Evolutionary conservation across 1,284 basidiomycete genomes (phyloP).

Genomic region (Thecaphora frezii): DNA sequence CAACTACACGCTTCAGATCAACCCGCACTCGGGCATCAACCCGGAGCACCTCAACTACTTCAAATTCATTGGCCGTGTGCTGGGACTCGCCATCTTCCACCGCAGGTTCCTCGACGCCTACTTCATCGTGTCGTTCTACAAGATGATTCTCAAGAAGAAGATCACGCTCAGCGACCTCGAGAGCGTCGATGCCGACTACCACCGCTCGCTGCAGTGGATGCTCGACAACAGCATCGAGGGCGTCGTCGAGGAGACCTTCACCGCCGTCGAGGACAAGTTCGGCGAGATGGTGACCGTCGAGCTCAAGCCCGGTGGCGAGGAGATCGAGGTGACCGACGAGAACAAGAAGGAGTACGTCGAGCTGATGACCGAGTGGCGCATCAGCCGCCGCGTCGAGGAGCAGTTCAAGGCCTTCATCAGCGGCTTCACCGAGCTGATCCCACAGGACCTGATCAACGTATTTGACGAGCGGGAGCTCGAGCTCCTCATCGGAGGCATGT

Average conservation of each 20-base stretch:
- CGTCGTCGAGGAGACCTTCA: slow-evolving; percentile 58
- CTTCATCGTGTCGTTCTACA: slow-evolving; percentile 98
- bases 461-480: slow-evolving; percentile 98
- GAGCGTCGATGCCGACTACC: slow-evolving; percentile 63
- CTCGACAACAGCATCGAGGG: slow-evolving; percentile 57
- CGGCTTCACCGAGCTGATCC: slow-evolving; percentile 92
- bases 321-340: slow-evolving; percentile 85
- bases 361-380: slow-evolving; percentile 89
- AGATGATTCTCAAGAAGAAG: slow-evolving; percentile 71
- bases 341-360: slow-evolving; percentile 99
- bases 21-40: slow-evolving; percentile 94
- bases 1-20: slow-evolving; percentile 98
- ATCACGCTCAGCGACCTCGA: slow-evolving; percentile 56
- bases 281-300: slow-evolving; percentile 94
- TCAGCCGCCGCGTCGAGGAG: slow-evolving; percentile 84
- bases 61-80: slow-evolving; percentile 94
- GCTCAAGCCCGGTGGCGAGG: slow-evolving; percentile 80
- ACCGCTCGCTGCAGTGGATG: slow-evolving; percentile 95
- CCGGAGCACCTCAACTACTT: slow-evolving; percentile 99
- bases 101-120: slow-evolving; percentile 97
- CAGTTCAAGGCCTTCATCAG: slow-evolving; percentile 96
- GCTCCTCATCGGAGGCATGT: slow-evolving; percentile 91
- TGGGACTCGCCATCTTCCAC: slow-evolving; percentile 97
- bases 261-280: slow-evolving; percentile 87
- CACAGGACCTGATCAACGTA: slow-evolving; percentile 89